Conservation (phyloP, 768 basidiomycete species). For the Lyophyllum semitale region DNA sequence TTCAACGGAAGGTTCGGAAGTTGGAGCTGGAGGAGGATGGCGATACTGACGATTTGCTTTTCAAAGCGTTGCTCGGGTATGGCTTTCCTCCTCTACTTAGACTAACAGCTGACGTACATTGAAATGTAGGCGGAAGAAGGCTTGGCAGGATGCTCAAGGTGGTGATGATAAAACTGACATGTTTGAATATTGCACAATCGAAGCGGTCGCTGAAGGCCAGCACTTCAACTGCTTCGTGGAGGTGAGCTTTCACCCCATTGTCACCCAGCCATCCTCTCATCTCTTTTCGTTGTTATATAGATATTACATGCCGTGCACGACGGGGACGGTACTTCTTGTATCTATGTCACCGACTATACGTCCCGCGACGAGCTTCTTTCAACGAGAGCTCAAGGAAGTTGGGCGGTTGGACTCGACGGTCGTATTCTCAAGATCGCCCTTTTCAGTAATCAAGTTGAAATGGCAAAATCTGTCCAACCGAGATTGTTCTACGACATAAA, state of each 20-base stretch:
- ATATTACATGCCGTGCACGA: constrained; percentile 43
- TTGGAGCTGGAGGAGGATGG: constrained; percentile 40
- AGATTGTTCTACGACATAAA: constrained; percentile 50
- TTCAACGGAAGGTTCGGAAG: constrained; percentile 42
- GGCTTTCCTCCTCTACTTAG: constrained; percentile 13
- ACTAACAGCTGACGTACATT: constrained; percentile 5
- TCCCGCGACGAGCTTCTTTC: constrained; percentile 42
- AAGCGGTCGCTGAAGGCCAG: constrained; percentile 41
- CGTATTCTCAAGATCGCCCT: constrained; percentile 54
- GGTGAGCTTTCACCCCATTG: constrained; percentile 33
- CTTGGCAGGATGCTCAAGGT: constrained; percentile 35
- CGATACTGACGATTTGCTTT: constrained; percentile 32
- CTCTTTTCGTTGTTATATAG: constrained; percentile 30
- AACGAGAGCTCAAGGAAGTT: constrained; percentile 30
- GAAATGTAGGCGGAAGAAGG: constrained; percentile 48
- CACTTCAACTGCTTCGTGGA: constrained; percentile 62
- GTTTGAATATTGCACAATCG: constrained; percentile 48
- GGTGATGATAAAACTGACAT: constrained; percentile 22
- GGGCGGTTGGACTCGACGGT: constrained; percentile 49
- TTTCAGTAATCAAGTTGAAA: constrained; percentile 46
- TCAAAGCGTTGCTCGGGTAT: constrained; percentile 56
- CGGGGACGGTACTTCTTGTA: constrained; percentile 31
- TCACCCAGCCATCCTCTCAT: neutral
- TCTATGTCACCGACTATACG: constrained; percentile 73
- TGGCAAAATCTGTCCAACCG: constrained; percentile 34